Conservation (phyloP, 805 yeast genomes). For the Metschnikowia proteae region DNA sequence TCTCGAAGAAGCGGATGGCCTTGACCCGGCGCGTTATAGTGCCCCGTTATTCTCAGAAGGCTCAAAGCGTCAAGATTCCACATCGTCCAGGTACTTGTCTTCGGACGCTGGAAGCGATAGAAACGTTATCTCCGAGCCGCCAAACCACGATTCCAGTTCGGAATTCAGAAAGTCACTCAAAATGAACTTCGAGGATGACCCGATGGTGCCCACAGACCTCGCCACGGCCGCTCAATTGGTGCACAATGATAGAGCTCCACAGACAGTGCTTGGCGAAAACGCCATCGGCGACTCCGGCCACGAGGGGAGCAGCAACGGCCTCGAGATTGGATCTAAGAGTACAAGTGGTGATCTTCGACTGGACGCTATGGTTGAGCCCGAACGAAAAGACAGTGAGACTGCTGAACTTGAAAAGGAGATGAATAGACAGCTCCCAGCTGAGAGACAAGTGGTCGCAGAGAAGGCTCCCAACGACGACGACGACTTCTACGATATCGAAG, state of each 20-base stretch:
- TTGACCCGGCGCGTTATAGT: too few species aligned
- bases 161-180: neutral
- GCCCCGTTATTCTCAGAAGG: neutral
- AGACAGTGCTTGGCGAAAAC: neutral
- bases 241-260: neutral
- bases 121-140: neutral
- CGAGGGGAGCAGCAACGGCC: neutral
- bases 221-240: neutral
- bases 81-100: neutral
- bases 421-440: neutral
- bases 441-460: neutral
- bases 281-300: neutral
- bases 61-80: neutral
- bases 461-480: constrained; percentile 22
- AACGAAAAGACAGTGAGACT: neutral
- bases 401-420: neutral
- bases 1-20: neutral
- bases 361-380: neutral
- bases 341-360: neutral
- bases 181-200: neutral
- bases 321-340: constrained; percentile 1
- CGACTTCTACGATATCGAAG: constrained; percentile 36
- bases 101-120: neutral
- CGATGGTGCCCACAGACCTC: neutral
- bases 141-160: neutral